Conservation (phyloP, 352 stramenopile species). For the Phytopythium oedochilum region DNA sequence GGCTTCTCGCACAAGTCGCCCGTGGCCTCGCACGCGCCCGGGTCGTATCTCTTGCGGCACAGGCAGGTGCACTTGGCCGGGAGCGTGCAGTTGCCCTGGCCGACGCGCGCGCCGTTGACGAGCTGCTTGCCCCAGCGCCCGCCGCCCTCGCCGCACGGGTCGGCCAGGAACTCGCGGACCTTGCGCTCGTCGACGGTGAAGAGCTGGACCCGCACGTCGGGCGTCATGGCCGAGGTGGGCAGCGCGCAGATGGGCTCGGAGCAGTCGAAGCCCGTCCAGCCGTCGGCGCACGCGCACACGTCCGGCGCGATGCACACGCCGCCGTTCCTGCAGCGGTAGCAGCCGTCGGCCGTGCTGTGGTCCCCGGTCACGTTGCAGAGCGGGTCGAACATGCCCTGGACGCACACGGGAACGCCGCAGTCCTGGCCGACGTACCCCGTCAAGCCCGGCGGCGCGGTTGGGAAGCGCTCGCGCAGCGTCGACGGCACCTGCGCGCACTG, state of each 20-base stretch:
- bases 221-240: slow-evolving; percentile 19
- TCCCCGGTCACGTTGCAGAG: slow-evolving; percentile 50
- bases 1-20: slow-evolving; percentile 82
- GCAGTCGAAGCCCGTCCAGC: slow-evolving; percentile 95
- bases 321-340: slow-evolving; percentile 93
- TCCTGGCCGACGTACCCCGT: slow-evolving; percentile 93
- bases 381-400: slow-evolving; percentile 94
- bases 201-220: slow-evolving; percentile 77
- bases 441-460: slow-evolving; percentile 60
- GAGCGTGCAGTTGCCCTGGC: slow-evolving; percentile 92
- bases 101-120: slow-evolving; percentile 65
- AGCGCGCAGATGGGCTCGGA: slow-evolving; percentile 87
- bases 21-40: slow-evolving; percentile 50
- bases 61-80: slow-evolving; percentile 90
- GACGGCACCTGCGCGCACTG: slow-evolving; percentile 88
- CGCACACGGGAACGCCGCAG: slow-evolving; percentile 94
- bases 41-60: slow-evolving; percentile 83
- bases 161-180: slow-evolving; percentile 88
- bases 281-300: slow-evolving; percentile 87
- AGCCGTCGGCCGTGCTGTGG: slow-evolving; percentile 69
- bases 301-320: slow-evolving; percentile 90
- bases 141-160: slow-evolving; percentile 89
- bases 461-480: slow-evolving; percentile 73
- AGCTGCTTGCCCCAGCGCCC: slow-evolving; percentile 68
- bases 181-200: slow-evolving; percentile 94